These are phyloP conservation scores for Holtermannia corniformis DNA, from an alignment of 768 basidiomycete species.

Conservation along the genomic window DNA sequence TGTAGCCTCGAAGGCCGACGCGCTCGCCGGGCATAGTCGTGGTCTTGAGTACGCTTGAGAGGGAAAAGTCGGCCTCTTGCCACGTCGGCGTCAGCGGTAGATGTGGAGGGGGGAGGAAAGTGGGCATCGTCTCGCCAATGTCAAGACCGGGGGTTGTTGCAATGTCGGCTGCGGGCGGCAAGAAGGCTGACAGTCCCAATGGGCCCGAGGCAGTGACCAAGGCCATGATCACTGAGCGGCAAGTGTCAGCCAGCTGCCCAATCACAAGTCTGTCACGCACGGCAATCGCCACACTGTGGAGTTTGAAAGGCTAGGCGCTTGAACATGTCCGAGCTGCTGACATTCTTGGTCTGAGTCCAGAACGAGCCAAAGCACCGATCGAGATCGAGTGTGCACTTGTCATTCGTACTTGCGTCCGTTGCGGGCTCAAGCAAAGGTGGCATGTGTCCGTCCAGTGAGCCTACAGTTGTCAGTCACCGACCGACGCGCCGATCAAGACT, in stretches of 20 bases:
- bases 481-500: constrained; percentile 3
- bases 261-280: constrained; percentile 10
- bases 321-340: constrained; percentile 32
- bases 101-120: constrained; percentile 33
- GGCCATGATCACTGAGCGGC: constrained; percentile 24
- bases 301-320: constrained; percentile 37
- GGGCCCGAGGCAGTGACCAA: constrained; percentile 35
- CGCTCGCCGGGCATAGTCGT: constrained; percentile 23
- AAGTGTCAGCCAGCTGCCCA: neutral
- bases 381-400: constrained; percentile 28
- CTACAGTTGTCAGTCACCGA: constrained; percentile 6
- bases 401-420: constrained; percentile 1
- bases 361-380: constrained; percentile 37
- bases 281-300: constrained; percentile 40
- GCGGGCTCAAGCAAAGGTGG: constrained; percentile 23
- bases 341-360: constrained; percentile 24
- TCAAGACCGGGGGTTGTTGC: constrained; percentile 7
- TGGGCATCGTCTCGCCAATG: constrained; percentile 5
- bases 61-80: constrained; percentile 37
- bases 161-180: constrained; percentile 25
- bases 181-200: constrained; percentile 35
- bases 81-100: constrained; percentile 35
- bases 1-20: constrained; percentile 23
- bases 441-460: constrained; percentile 37
- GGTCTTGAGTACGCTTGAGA: constrained; percentile 20